These are phyloP conservation scores for Lachnellula subtilissima DNA, from an alignment of 2,329 filamentous ascomycete genomes.

Conservation along the genomic window DNA sequence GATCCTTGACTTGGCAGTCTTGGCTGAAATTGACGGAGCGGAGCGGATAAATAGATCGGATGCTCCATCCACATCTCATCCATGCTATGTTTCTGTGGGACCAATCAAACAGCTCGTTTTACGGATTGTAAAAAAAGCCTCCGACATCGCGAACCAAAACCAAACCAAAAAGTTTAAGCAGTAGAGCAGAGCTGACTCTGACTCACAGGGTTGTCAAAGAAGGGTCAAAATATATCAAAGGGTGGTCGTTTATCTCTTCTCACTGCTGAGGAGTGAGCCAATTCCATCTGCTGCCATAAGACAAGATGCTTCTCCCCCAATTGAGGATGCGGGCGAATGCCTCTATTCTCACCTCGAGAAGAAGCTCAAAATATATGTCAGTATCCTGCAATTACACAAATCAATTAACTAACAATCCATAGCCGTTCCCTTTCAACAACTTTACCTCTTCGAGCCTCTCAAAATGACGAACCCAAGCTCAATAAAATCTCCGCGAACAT, in stretches of 20 bases:
- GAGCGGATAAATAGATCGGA: too few relatives aligned
- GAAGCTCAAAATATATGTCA: slow-evolving; percentile 29
- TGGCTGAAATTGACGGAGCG: too few relatives aligned
- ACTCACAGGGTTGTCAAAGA: background rate
- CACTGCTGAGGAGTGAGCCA: background rate
- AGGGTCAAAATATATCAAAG: too few relatives aligned
- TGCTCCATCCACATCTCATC: too few relatives aligned
- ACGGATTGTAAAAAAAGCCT: too few relatives aligned
- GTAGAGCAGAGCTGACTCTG: background rate
- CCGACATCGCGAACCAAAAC: too few relatives aligned
- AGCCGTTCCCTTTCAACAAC: slow-evolving; percentile 31
- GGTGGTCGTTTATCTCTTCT: background rate
- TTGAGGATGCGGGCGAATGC: slow-evolving; percentile 28
- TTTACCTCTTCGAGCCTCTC: slow-evolving; percentile 21
- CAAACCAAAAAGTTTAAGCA: too few relatives aligned
- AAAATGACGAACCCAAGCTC: slow-evolving; percentile 43
- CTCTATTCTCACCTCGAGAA: slow-evolving; percentile 24
- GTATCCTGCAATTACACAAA: slow-evolving; percentile 7
- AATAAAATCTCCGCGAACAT: slow-evolving; percentile 82
- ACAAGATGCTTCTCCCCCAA: slow-evolving; percentile 26
- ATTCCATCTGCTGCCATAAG: background rate
- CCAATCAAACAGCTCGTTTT: too few relatives aligned
- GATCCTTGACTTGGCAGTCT: too few relatives aligned
- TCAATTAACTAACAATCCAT: slow-evolving; percentile 12
- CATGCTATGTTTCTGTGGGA: too few relatives aligned